Evolutionary conservation across 73 alveolate species (phyloP).

Genomic region (Symbiodinium pilosum): DNA sequence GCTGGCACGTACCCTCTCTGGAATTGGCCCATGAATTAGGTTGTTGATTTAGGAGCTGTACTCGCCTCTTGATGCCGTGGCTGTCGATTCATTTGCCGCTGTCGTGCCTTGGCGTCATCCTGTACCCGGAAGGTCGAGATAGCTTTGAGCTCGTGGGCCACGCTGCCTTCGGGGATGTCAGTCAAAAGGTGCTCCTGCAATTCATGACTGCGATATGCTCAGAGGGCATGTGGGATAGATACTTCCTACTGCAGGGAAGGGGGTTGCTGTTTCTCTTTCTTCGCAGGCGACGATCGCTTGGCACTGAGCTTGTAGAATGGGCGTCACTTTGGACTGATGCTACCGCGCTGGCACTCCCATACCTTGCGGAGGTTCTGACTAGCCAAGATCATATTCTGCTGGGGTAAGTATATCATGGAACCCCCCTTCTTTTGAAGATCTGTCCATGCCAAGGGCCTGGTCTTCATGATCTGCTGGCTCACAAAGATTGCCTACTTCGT

Average conservation of each 20-base stretch:
- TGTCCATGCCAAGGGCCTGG: background rate
- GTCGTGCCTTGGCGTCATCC: no score
- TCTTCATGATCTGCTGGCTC: conserved; percentile 68
- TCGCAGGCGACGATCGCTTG: background rate
- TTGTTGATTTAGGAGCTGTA: no score
- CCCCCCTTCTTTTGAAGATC: background rate
- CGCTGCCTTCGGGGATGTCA: conserved; percentile 65
- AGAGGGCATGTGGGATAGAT: background rate
- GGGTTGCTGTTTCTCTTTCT: background rate
- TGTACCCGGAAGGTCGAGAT: conserved; percentile 20
- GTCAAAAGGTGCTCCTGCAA: conserved; percentile 25
- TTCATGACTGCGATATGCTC: background rate
- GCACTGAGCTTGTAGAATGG: no score
- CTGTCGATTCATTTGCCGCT: no score
- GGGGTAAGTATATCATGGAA: background rate
- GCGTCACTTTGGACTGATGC: no score
- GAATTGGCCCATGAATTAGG: no score
- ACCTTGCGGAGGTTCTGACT: no score
- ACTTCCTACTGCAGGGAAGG: no score
- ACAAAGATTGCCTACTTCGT: conserved; percentile 82
- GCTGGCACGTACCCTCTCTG: no score
- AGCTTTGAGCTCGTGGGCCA: conserved; percentile 86
- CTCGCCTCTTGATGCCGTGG: no score
- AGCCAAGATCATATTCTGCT: background rate
- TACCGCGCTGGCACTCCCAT: no score